These are phyloP conservation scores for Tolypocladium ovalisporum DNA, from an alignment of 2,329 filamentous ascomycete genomes.

Conservation along the genomic window DNA sequence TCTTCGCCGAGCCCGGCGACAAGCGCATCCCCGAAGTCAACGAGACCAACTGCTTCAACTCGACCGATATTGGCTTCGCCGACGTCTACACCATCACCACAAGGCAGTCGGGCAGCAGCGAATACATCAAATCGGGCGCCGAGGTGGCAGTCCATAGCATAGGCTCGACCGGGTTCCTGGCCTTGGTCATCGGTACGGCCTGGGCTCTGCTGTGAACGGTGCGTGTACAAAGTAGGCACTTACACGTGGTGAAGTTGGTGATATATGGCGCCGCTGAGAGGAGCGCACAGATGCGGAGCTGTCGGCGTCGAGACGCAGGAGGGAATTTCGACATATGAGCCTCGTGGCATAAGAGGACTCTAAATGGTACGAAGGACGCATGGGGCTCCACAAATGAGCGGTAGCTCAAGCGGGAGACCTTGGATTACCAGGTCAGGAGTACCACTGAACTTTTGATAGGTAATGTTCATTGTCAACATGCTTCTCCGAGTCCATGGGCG, in stretches of 20 bases:
- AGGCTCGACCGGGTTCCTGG: slow-evolving; percentile 28
- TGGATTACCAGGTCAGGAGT: background rate
- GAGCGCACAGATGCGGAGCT: background rate
- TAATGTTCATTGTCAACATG: background rate
- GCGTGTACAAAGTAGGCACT: background rate
- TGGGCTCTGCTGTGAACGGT: slow-evolving; percentile 25
- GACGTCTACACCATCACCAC: slow-evolving; percentile 61
- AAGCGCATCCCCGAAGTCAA: slow-evolving; percentile 59
- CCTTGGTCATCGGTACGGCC: slow-evolving; percentile 25
- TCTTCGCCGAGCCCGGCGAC: slow-evolving; percentile 71
- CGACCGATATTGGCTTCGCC: slow-evolving; percentile 63
- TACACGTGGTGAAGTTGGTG: background rate
- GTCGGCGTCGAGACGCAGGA: background rate
- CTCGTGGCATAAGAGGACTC: background rate
- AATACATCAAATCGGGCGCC: slow-evolving; percentile 18
- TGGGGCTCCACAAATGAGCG: background rate
- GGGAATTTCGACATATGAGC: background rate
- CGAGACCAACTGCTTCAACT: slow-evolving; percentile 80
- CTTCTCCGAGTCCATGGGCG: background rate
- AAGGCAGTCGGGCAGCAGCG: slow-evolving; percentile 25
- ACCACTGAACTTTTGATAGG: too few species aligned
- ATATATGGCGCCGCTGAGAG: background rate
- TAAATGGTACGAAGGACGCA: too few species aligned
- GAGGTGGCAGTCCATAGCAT: slow-evolving; percentile 7
- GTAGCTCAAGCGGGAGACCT: background rate